Percentiles rank a stretch among this genome's conserved stretches.
Conservation (phyloP, 495 filamentous ascomycete species). For the Talaromyces nanjingensis region DNA sequence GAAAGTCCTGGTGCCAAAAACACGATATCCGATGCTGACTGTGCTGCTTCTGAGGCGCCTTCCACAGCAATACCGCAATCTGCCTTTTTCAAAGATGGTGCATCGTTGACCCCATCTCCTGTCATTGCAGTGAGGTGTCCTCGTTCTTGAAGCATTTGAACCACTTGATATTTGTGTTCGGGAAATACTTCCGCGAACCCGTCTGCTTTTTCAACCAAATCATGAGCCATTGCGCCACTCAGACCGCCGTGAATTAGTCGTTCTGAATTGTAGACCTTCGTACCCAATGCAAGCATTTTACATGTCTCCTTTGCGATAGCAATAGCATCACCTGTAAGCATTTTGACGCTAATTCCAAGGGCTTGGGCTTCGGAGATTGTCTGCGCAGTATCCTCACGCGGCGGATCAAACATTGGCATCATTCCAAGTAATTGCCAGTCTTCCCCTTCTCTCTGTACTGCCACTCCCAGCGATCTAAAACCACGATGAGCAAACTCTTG, state of each 20-base stretch:
- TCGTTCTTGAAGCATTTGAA: conserved; percentile 93
- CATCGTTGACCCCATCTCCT: conserved; percentile 97
- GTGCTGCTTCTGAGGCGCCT: conserved; percentile 66
- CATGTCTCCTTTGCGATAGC: conserved; percentile 73
- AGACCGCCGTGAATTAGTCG: conserved; percentile 65
- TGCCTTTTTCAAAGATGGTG: conserved; percentile 91
- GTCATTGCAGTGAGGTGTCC: conserved; percentile 97
- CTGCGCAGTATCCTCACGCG: conserved; percentile 68
- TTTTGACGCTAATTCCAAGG: conserved; percentile 67
- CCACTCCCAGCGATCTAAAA: conserved; percentile 69
- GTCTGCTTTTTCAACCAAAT: conserved; percentile 66
- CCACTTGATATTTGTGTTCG: conserved; percentile 96
- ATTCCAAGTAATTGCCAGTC: conserved; percentile 62
- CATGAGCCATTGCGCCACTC: conserved; percentile 60
- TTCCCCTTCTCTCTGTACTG: conserved; percentile 54
- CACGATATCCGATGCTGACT: conserved; percentile 68
- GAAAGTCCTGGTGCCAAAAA: conserved; percentile 68
- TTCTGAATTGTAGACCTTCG: conserved; percentile 68
- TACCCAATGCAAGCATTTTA: conserved; percentile 69
- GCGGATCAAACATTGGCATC: conserved; percentile 71
- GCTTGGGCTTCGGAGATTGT: conserved; percentile 67
- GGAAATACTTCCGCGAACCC: conserved; percentile 87
- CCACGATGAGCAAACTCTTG: conserved; percentile 66
- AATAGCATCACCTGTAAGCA: conserved; percentile 70
- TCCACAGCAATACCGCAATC: conserved; percentile 71